Conservation (phyloP, 768 basidiomycete genomes). For the Sporobolomyces phaffii region DNA sequence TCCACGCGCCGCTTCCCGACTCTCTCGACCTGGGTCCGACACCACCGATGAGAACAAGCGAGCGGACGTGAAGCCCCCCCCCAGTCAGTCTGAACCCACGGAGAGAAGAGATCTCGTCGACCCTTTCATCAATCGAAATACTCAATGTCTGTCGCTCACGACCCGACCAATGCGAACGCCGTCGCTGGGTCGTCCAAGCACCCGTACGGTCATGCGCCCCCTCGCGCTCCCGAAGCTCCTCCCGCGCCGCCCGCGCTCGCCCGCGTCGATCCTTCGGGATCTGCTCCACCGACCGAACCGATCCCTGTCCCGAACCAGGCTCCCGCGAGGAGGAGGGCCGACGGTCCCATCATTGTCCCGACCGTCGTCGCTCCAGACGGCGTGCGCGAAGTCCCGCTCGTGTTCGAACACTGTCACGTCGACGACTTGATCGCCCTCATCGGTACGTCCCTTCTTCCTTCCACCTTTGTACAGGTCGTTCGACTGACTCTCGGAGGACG, state of each 20-base stretch:
- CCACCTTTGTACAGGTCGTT: conserved; percentile 15
- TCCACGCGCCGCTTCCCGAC: too few relatives aligned
- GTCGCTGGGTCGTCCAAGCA: not conserved
- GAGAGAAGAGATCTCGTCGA: too few relatives aligned
- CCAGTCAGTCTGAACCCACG: too few relatives aligned
- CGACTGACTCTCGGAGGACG: conserved; percentile 23
- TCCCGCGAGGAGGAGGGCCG: not conserved
- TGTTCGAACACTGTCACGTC: conserved; percentile 75
- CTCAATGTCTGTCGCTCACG: not conserved
- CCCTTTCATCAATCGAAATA: too few relatives aligned
- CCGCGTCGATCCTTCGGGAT: not conserved
- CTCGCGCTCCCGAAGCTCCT: not conserved
- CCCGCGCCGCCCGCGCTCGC: not conserved
- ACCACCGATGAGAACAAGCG: too few relatives aligned
- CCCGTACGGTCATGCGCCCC: not conserved
- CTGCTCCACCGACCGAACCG: not conserved
- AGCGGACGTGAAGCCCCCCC: too few relatives aligned
- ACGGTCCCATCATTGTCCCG: conserved; percentile 18
- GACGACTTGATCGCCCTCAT: conserved; percentile 82
- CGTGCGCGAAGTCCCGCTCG: conserved; percentile 56
- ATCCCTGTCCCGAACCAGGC: not conserved
- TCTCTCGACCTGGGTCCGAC: too few relatives aligned
- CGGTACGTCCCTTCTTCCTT: conserved; percentile 52
- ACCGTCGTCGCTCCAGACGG: conserved; percentile 29
- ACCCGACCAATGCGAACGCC: conserved; percentile 17